These are phyloP conservation scores for Theileria equi DNA, from an alignment of 169 alveolate genomes.

Conservation along the genomic window DNA sequence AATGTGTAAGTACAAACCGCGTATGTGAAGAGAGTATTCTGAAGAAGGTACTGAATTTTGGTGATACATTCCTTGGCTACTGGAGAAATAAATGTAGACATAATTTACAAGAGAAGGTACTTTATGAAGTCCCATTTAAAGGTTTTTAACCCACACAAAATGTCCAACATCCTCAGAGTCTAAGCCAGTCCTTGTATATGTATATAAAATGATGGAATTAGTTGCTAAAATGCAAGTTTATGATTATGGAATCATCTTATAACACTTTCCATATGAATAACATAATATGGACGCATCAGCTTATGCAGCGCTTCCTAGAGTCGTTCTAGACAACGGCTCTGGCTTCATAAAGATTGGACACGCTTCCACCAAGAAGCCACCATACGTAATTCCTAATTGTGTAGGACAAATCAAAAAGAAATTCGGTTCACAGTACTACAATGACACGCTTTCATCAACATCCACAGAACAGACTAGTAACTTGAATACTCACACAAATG, in stretches of 20 bases:
- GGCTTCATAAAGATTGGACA: constrained; percentile 80
- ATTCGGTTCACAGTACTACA: constrained; percentile 38
- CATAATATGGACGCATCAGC: constrained; percentile 68
- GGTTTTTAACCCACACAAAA: background rate
- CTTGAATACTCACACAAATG: background rate
- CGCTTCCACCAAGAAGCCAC: constrained; percentile 74
- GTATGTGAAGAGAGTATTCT: constrained; percentile 53
- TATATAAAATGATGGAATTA: background rate
- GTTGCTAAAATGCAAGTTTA: background rate
- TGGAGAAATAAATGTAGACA: constrained; percentile 51
- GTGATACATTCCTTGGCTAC: constrained; percentile 56
- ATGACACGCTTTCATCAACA: constrained; percentile 1
- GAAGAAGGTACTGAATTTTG: constrained; percentile 58
- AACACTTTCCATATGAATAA: background rate
- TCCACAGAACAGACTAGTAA: background rate
- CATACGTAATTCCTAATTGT: constrained; percentile 76
- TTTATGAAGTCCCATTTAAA: background rate
- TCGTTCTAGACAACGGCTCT: constrained; percentile 83
- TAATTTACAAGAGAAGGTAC: background rate
- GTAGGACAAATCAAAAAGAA: constrained; percentile 79
- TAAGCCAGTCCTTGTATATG: background rate
- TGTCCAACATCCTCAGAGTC: background rate
- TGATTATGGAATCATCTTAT: no score
- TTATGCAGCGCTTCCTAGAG: constrained; percentile 72
- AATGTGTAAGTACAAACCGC: constrained; percentile 43